Base-by-base conservation (phyloP, 1,284 basidiomycete genomes). In the Ustilago nuda region DNA sequence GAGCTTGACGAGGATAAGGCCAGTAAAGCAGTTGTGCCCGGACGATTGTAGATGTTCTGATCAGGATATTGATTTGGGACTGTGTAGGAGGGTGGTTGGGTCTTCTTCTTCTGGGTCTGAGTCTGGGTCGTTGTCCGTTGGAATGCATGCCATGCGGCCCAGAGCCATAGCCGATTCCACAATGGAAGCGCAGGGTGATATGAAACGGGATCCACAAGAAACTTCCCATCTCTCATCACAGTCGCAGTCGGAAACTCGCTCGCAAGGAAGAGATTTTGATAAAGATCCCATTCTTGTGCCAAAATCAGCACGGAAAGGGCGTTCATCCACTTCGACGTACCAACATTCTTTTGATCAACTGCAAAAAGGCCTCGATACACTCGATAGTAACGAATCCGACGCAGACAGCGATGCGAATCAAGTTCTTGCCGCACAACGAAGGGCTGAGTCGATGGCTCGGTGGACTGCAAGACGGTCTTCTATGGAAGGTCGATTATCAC, bases 41-140 rank as follows among this genome's bases (percentile, higher is more conserved):
- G 67, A 53, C n/a, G 71, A 74, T 30, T 77, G 71, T 46, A 67
- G 75, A 48, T 77, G 75, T 55, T 77, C 75, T 2, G 75, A 77
- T 51, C 75, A 73, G 57, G 75, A 77, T 8, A 66, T 77, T 33
- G 64, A 73, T 39, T 57, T 70, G 9, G 75, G 60, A 7, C 30
- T 70, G 33, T 77, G 71, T 56, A 64, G 75, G 30, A 62, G 75
- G 43, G 71, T 66, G 2, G 65, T 60, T 5, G 62, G 35, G 12
- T 66, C 66, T 23, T 69, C 74, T 7, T 65, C 70, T 9, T 77
- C 74, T 13, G 58, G 39, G 8, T 72, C 73, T 1, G 73, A 76
- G 3, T 61, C 66, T 0, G 61, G 66, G 0, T 70, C 66, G 5
- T 43, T 67, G 43, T 67, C 70, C 15, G 70, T 72, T 9, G 61